Percentiles rank a stretch among this genome's conserved stretches.
These are phyloP conservation scores for Hirsutella minnesotensis DNA, from an alignment of 2,329 filamentous ascomycete species.

Conservation along the genomic window DNA sequence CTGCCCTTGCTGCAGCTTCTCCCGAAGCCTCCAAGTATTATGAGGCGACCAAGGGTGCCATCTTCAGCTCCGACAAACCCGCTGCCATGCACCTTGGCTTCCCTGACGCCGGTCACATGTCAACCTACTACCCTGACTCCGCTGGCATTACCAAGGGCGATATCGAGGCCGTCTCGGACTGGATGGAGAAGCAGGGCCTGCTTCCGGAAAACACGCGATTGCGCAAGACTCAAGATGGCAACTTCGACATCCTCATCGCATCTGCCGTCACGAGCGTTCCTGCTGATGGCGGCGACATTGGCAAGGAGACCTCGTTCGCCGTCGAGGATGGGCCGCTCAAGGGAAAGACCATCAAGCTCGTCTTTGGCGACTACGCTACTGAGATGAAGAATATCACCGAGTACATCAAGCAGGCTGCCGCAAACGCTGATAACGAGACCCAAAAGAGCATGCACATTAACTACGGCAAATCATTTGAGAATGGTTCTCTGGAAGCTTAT, in stretches of 20 bases:
- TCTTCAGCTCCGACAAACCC: conserved; percentile 55
- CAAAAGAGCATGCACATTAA: conserved; percentile 63
- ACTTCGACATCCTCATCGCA: conserved; percentile 64
- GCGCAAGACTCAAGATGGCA: conserved; percentile 49
- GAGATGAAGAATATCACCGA: conserved; percentile 59
- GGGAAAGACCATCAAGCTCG: conserved; percentile 57
- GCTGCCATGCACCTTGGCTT: conserved; percentile 67
- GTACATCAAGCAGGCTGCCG: conserved; percentile 56
- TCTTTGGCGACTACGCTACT: conserved; percentile 62
- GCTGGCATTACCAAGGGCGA: conserved; percentile 62
- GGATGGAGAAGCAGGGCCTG: conserved; percentile 56
- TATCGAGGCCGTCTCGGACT: conserved; percentile 56
- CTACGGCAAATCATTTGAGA: conserved; percentile 64
- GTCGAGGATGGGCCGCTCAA: conserved; percentile 47
- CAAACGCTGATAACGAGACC: conserved; percentile 60
- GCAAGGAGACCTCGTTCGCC: conserved; percentile 49
- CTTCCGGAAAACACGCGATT: conserved; percentile 69
- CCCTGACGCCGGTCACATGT: conserved; percentile 63
- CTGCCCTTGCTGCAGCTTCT: conserved; percentile 49
- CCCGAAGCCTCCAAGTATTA: conserved; percentile 52
- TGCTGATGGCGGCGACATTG: conserved; percentile 53
- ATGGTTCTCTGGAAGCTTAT: conserved; percentile 64
- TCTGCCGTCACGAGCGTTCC: conserved; percentile 53
- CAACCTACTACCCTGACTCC: conserved; percentile 72
- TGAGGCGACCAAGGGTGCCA: conserved; percentile 55